These are phyloP conservation scores for Vicia villosa DNA, from an alignment of 306 rosid species.

Conservation along the genomic window DNA sequence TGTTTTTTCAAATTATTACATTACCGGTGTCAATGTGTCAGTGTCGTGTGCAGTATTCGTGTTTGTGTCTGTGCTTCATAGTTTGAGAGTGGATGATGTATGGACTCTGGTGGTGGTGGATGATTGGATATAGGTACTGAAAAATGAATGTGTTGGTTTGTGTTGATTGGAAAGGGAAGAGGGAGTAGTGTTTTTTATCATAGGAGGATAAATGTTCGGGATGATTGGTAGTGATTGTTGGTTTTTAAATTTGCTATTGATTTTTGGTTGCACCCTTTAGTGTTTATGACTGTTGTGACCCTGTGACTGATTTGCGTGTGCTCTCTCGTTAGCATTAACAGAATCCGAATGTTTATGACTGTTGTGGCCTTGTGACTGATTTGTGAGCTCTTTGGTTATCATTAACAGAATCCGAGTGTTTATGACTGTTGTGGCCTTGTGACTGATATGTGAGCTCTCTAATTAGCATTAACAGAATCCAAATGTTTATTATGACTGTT, in stretches of 20 bases:
- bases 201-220: neutral
- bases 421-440: neutral
- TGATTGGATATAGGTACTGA: neutral
- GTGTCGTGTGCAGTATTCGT: too few species aligned
- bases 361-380: neutral
- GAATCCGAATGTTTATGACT: neutral
- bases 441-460: constrained; percentile 6
- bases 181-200: neutral
- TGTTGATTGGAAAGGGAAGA: neutral
- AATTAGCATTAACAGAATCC: neutral
- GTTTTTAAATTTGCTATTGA: neutral
- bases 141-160: neutral
- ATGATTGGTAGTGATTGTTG: neutral
- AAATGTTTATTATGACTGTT: neutral
- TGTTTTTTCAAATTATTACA: too few species aligned
- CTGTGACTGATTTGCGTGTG: neutral
- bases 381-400: neutral
- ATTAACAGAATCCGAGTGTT: neutral
- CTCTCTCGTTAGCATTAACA: neutral
- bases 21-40: too few species aligned
- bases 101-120: neutral
- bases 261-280: neutral
- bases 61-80: too few species aligned
- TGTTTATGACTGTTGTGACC: neutral
- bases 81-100: neutral